Conservation (phyloP, 116 monocot species). For the Posidonia oceanica region DNA sequence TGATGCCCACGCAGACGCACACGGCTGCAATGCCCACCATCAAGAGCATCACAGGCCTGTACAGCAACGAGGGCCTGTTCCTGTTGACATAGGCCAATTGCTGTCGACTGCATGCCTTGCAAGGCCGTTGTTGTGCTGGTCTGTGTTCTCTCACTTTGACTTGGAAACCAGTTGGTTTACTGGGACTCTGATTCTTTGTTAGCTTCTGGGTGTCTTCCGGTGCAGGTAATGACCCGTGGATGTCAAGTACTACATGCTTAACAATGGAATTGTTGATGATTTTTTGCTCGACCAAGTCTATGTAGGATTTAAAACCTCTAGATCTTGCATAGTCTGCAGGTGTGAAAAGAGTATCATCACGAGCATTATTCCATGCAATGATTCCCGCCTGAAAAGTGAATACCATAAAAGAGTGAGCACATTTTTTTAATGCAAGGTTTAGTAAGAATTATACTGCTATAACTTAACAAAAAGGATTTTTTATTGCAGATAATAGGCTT, state of each 20-base stretch:
- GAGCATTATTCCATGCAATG: constrained; percentile 57
- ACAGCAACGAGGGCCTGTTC: constrained; percentile 29
- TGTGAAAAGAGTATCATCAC: constrained; percentile 44
- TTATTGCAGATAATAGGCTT: too few relatives aligned
- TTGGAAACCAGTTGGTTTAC: constrained; percentile 19
- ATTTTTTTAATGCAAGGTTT: not conserved
- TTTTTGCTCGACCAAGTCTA: constrained; percentile 51
- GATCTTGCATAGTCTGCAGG: constrained; percentile 66
- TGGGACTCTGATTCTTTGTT: not conserved
- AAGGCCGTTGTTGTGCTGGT: constrained; percentile 7
- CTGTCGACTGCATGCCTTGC: constrained; percentile 44
- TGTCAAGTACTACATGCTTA: constrained; percentile 39
- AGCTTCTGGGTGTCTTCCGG: constrained; percentile 4
- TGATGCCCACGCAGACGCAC: constrained; percentile 77
- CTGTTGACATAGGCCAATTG: constrained; percentile 12
- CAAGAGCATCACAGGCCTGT: constrained; percentile 54
- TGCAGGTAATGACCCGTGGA: constrained; percentile 13
- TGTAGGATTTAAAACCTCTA: constrained; percentile 49
- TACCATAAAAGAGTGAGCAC: not conserved
- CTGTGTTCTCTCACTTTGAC: constrained; percentile 15
- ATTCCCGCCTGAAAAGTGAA: constrained; percentile 41
- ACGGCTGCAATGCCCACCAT: constrained; percentile 78
- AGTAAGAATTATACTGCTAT: not conserved
- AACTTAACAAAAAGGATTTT: too few relatives aligned
- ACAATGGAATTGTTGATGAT: constrained; percentile 16